Conservation (phyloP, 495 filamentous ascomycete species). For the Penicillium angulare region DNA sequence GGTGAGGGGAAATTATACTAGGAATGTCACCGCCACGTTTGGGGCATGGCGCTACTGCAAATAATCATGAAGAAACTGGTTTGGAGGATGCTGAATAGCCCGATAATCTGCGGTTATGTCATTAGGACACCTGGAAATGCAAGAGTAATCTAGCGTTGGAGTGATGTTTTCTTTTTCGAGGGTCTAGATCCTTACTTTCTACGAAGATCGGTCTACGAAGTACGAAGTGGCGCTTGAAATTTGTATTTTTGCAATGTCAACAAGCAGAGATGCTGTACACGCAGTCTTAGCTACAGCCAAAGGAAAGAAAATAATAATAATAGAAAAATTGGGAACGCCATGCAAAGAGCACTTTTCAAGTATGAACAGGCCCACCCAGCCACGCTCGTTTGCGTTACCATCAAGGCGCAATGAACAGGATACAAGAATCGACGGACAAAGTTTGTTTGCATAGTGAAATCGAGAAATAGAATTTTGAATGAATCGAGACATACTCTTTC, state of each 20-base stretch:
- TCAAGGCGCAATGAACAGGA: constrained; percentile 7
- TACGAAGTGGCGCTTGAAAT: too few species aligned
- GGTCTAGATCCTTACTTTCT: neutral
- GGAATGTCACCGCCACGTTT: constrained; percentile 32
- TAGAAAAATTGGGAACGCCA: constrained; percentile 8
- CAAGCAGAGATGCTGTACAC: neutral
- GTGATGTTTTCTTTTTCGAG: neutral
- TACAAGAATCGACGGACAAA: neutral
- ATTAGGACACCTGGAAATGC: neutral
- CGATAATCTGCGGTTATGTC: neutral
- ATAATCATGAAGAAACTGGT: constrained; percentile 9
- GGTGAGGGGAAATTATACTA: constrained; percentile 12
- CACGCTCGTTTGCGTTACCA: constrained; percentile 5
- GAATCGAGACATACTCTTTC: too few species aligned
- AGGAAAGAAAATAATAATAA: constrained; percentile 3
- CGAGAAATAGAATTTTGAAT: too few species aligned
- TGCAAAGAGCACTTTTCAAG: constrained; percentile 14
- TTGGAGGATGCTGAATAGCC: neutral
- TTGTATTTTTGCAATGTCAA: too few species aligned
- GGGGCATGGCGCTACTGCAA: constrained; percentile 23
- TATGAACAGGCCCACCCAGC: constrained; percentile 14
- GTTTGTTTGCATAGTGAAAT: neutral
- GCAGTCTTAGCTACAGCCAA: constrained; percentile 5
- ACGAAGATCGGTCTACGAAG: too few species aligned
- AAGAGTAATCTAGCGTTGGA: too few species aligned